Evolutionary conservation across 345 rosid species (phyloP), one percentile per base, ranked within the genome.

Genomic region (Excoecaria cochinchinensis): DNA sequence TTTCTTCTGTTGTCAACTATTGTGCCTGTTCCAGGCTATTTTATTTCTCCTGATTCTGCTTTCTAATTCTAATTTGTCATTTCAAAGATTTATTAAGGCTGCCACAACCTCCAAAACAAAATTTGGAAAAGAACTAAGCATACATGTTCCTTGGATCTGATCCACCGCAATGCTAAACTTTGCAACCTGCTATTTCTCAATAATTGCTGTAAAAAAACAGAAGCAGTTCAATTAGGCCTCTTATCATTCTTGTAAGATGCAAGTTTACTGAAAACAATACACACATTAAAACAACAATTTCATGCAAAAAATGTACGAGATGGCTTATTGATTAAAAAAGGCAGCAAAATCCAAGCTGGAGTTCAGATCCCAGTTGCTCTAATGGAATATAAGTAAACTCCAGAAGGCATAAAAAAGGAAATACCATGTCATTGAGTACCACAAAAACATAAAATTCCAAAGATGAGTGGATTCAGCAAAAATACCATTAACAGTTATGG

Each of bases 111-210:
- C 52, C 39, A 24, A 61, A 15, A 67, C 56, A 62, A 36, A 25
- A 58, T 31, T 31, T 57, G 53, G 48, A 55, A 66, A 81, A 67
- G 19, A 85, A 44, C 5, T 40, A 25, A 71, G 74, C 91, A 82
- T 86, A 92, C 99, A 80, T 92, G 90, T 81, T 85, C 87, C 82
- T 83, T 52, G 7, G 93, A 88, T 80, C 89, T 86, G 83, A 92
- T 85, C 91, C 90, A 86, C 72, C 84, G 74, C 47, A 90, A 59
- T 70, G 81, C 82, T 86, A 95, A 84, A 78, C 86, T 87, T 81
- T 84, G 85, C 86, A 95, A 82, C 73, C 81, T 86, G 83, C 89
- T 77, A 71, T 82, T 82, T 82, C 81, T 80, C 80, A 95, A 66
- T 76, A 95, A 83, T 80, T 90, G 84, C 97, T 92, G 83, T 79